A percentile compares a stretch with the other conserved stretches of the same genome.
Conservation (phyloP, 2,329 filamentous ascomycete genomes). For the Alternaria arbusti region DNA sequence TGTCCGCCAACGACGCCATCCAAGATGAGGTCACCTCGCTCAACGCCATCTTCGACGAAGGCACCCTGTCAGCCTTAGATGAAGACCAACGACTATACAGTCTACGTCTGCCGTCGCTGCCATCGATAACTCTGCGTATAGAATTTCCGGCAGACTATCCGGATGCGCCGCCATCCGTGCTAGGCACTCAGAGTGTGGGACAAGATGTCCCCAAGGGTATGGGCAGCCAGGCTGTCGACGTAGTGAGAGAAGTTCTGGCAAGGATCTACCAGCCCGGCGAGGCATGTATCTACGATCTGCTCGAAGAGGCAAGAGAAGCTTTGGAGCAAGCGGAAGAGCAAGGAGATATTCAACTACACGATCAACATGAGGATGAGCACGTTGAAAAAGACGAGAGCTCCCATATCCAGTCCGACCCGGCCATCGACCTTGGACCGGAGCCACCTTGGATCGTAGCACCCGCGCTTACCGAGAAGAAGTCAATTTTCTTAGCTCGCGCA, state of each 20-base stretch:
- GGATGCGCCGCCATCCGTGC: conserved; percentile 70
- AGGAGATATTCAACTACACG: conserved; percentile 33
- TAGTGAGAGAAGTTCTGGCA: conserved; percentile 71
- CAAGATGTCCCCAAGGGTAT: conserved; percentile 71
- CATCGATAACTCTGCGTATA: conserved; percentile 62
- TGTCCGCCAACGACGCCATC: conserved; percentile 54
- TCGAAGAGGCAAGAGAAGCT: conserved; percentile 67
- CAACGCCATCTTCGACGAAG: conserved; percentile 81
- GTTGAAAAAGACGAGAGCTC: conserved; percentile 4
- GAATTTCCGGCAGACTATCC: conserved; percentile 79
- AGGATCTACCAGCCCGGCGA: conserved; percentile 74
- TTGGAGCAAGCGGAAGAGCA: conserved; percentile 57
- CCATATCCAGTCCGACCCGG: conserved; percentile 8
- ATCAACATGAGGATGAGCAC: conserved; percentile 18
- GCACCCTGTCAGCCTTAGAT: conserved; percentile 58
- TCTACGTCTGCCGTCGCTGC: conserved; percentile 70
- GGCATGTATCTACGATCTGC: conserved; percentile 89
- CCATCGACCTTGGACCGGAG: conserved; percentile 46
- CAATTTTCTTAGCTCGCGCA: conserved; percentile 82
- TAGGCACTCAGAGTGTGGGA: conserved; percentile 81
- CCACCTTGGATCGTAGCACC: conserved; percentile 78
- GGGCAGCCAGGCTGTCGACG: conserved; percentile 71
- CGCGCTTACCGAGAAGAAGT: conserved; percentile 79
- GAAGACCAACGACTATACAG: conserved; percentile 41
- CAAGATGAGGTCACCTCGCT: conserved; percentile 79